These are phyloP conservation scores for Eucalyptus albens DNA, from an alignment of 345 rosid species.

Conservation along the genomic window DNA sequence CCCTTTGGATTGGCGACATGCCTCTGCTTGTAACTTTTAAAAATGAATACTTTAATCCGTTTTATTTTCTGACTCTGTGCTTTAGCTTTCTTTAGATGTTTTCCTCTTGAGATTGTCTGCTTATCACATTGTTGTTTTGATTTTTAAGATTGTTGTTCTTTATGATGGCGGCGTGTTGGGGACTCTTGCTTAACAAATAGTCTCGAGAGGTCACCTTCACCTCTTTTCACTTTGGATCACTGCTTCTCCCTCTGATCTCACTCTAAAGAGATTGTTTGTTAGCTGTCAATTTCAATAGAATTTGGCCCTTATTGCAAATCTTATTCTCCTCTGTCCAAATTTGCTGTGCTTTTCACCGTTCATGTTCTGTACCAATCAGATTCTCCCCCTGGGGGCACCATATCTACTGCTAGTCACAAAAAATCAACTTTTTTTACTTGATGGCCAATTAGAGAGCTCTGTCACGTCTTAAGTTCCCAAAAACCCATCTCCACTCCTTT, in stretches of 20 bases:
- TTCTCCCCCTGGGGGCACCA: not conserved
- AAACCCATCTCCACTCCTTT: not conserved
- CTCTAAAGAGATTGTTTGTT: not conserved
- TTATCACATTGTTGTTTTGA: not conserved
- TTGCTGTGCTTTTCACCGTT: not conserved
- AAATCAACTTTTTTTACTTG: not conserved
- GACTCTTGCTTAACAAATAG: not conserved
- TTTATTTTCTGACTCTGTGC: not conserved
- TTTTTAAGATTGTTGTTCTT: not conserved
- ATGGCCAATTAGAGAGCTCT: not conserved
- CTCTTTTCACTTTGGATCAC: not conserved
- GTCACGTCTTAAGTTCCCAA: not conserved
- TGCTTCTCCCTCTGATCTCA: not conserved
- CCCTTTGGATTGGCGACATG: not conserved
- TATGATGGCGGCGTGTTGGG: not conserved
- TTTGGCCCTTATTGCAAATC: not conserved
- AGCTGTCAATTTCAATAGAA: not conserved
- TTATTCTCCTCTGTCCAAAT: not conserved
- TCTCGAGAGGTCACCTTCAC: not conserved
- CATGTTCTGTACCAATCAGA: not conserved
- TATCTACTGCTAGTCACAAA: not conserved
- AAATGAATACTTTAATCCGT: not conserved
- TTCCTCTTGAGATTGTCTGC: not conserved
- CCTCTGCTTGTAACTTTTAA: not conserved
- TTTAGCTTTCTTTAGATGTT: not conserved